Evolutionary conservation across 768 basidiomycete species (phyloP).

Genomic region (Trichaptum fuscoviolaceum): DNA sequence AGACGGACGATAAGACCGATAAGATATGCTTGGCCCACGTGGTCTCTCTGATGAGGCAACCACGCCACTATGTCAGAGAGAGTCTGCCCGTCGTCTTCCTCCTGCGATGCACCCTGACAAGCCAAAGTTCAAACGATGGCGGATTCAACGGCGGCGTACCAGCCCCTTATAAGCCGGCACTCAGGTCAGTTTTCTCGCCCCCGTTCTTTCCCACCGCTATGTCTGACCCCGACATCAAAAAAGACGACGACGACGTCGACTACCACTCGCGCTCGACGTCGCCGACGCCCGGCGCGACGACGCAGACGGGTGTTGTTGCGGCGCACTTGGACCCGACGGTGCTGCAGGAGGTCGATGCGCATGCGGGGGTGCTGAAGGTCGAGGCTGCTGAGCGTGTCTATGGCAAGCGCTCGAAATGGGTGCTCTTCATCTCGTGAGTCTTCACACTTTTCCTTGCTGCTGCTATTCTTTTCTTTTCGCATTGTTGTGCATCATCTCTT

Average conservation of each 20-base stretch:
- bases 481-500: background rate
- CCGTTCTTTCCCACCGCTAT: background rate
- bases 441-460: no score
- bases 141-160: background rate
- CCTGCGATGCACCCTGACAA: no score
- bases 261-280: background rate
- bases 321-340: background rate
- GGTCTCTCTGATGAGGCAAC: no score
- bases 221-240: background rate
- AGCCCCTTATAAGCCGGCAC: background rate
- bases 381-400: slow-evolving; percentile 49
- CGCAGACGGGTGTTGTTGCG: background rate
- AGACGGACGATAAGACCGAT: no score
- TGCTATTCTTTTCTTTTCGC: background rate
- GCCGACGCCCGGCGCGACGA: background rate
- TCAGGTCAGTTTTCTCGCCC: background rate
- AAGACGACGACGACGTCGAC: background rate
- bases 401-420: slow-evolving; percentile 52
- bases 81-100: no score
- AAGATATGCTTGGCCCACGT: no score
- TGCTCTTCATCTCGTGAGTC: slow-evolving; percentile 52
- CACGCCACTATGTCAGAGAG: no score
- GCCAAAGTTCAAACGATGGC: background rate
- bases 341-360: slow-evolving; percentile 22
- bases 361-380: slow-evolving; percentile 40